Conservation (phyloP, 2,329 filamentous ascomycete species). For the Xylaria sp. region DNA sequence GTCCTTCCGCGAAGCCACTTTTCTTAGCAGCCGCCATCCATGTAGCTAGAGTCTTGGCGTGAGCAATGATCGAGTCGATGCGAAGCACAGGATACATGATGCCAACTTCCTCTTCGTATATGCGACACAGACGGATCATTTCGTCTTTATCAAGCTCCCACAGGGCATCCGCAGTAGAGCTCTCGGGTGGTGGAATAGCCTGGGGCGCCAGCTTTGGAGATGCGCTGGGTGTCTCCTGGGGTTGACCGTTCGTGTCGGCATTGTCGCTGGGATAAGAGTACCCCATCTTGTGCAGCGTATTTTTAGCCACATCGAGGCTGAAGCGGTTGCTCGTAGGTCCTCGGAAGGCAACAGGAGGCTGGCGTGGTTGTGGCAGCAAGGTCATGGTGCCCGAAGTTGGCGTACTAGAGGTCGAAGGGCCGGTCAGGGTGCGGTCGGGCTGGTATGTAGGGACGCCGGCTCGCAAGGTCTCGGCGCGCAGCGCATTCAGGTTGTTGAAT, state of each 20-base stretch:
- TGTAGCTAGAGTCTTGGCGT: constrained; percentile 75
- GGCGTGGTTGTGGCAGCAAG: constrained; percentile 62
- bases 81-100: constrained; percentile 91
- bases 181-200: constrained; percentile 52
- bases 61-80: constrained; percentile 75
- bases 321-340: constrained; percentile 88
- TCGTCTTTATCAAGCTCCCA: constrained; percentile 83
- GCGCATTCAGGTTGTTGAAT: constrained; percentile 74
- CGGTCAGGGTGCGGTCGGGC: constrained; percentile 55
- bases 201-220: constrained; percentile 51
- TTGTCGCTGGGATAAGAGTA: constrained; percentile 74
- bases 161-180: constrained; percentile 72
- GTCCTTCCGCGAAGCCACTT: constrained; percentile 48
- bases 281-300: constrained; percentile 88
- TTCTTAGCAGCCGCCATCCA: constrained; percentile 72
- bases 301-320: constrained; percentile 87
- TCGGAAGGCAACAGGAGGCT: constrained; percentile 79
- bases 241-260: constrained; percentile 68
- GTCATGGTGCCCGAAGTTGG: constrained; percentile 59
- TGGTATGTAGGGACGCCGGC: constrained; percentile 28
- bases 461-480: constrained; percentile 67
- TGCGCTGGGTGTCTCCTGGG: constrained; percentile 48
- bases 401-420: constrained; percentile 54
- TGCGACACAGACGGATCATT: constrained; percentile 78
- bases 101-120: constrained; percentile 91